Evolutionary conservation across 495 filamentous ascomycete genomes (phyloP), one percentile per base, ranked within the genome.

Genomic region (Podospora pseudocomata): DNA sequence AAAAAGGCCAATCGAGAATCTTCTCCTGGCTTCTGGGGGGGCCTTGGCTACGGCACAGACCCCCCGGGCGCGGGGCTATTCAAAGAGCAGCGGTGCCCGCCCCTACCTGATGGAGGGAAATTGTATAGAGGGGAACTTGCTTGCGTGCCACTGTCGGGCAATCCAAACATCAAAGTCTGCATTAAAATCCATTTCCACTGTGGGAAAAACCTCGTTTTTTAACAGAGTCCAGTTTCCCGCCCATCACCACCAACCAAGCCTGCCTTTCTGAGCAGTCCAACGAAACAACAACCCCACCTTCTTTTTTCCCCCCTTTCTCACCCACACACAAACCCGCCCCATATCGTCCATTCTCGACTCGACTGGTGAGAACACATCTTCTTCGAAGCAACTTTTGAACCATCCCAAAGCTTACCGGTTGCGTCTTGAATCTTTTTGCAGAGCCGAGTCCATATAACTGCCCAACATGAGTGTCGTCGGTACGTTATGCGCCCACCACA

Each of bases 391-490:
- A 30, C 30, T 26, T 20, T 59, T 23, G 4, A 18, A 0, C 56
- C 5, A 59, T 53, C 39, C 53, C 66, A 70, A 71, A 75, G 75
- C 75, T 78, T 77, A 78, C 75, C 60, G 27, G 63, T 58, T 28
- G 26, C 61, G 56, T 32, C 28, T 53, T 60, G 30, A 63, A 60
- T 26, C 30, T 32, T 32, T 32, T 58, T 64, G 60, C 60, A 75
- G 70, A 69, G 63, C 72, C 72, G 68, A 68, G 71, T 67, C 66
- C 65, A 60, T 60, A 57, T 64, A 65, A 68, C 78, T 70, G 75
- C 67, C 67, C 80, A 85, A 75, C 71, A 85, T 85, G 82, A 80
- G 77, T 74, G 83, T 84, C 73, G 80, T 83, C 70, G 82, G 78
- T 80, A 77, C 67, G 78, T 72, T 61, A 53, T 39, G 54, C 49